A percentile compares a stretch with the other conserved stretches of the same genome.
Conservation (phyloP, 1,284 basidiomycete species). For the Cryptococcus sp. region DNA sequence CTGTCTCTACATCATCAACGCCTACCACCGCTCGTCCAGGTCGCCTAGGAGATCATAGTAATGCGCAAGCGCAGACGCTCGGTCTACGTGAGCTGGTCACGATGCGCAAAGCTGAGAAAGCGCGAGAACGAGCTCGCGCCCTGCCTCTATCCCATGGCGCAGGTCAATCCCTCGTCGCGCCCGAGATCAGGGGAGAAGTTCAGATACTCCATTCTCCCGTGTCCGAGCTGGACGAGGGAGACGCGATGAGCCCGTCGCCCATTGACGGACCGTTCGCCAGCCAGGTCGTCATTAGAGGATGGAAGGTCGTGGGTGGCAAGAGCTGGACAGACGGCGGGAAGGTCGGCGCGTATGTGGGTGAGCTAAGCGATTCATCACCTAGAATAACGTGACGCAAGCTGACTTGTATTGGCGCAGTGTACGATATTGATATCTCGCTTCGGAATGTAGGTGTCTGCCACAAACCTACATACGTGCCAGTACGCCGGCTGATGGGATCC, state of each 20-base stretch:
- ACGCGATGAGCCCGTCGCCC: background rate
- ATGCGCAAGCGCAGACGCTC: constrained; percentile 10
- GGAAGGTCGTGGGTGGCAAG: constrained; percentile 46
- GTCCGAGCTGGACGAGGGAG: background rate
- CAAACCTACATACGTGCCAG: no score
- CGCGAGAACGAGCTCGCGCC: background rate
- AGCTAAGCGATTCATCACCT: constrained; percentile 8
- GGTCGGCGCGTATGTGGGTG: constrained; percentile 51
- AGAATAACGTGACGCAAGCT: background rate
- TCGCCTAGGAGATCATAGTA: background rate
- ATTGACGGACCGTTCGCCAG: constrained; percentile 27
- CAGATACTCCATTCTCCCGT: no score
- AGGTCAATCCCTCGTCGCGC: no score
- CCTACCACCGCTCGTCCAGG: background rate
- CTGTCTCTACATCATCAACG: background rate
- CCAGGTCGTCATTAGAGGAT: constrained; percentile 41
- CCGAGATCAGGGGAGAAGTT: no score
- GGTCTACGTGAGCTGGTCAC: constrained; percentile 23
- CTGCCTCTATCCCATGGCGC: no score
- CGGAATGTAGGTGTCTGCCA: constrained; percentile 21
- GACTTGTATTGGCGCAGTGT: constrained; percentile 29
- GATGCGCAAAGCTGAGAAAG: constrained; percentile 14
- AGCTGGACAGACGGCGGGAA: constrained; percentile 38
- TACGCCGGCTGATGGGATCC: background rate
- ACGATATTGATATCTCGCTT: constrained; percentile 45